Evolutionary conservation across 441 rosid genomes (phyloP), one percentile per base, ranked within the genome.

Genomic region (Eutrema salsugineum): DNA sequence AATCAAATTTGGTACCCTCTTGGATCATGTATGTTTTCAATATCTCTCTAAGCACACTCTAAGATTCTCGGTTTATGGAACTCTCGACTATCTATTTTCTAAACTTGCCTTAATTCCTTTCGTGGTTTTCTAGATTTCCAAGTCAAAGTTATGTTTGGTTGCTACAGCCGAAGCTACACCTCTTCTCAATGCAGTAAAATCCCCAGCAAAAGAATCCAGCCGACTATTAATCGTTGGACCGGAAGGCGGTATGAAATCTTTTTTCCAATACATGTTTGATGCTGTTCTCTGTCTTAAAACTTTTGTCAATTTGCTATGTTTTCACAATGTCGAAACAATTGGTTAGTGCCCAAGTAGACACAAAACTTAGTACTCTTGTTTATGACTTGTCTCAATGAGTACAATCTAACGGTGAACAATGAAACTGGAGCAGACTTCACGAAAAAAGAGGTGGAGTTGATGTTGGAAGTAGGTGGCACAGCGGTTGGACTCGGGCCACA

Each of bases 161-260:
- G 97, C 97, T 63, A 80, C 81, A 49, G 97, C 97, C 20, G 89
- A 83, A 83, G 94, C 92, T 79, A 79, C 89, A 47, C 92, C 95
- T 67, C 84, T 94, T 65, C 70, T 88, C 69, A 78, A 51, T 68
- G 82, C 78, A 59, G 72, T 87, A 77, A 67, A 82, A 63, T 83
- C 89, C 17, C 46, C 78, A 10, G 71, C 73, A 60, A 80, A 70
- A 38, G 91, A 83, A 77, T 46, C 87, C 14, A 78, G 85, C 61
- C 92, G 97, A 69, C 49, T 89, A 46, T 79, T 88, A 60, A 82
- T 88, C 32, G 81, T 91, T 61, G 91, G 97, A 76, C 97, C 97
- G 47, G 99, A 91, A 80, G 99, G 99, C 27, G 99, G 97, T 91
- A 70, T 43, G 90, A 83, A 79, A 92, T 83, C 16, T 82, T 90